Base-by-base conservation (phyloP, 768 basidiomycete species). In the Rhizopogon sp. region DNA sequence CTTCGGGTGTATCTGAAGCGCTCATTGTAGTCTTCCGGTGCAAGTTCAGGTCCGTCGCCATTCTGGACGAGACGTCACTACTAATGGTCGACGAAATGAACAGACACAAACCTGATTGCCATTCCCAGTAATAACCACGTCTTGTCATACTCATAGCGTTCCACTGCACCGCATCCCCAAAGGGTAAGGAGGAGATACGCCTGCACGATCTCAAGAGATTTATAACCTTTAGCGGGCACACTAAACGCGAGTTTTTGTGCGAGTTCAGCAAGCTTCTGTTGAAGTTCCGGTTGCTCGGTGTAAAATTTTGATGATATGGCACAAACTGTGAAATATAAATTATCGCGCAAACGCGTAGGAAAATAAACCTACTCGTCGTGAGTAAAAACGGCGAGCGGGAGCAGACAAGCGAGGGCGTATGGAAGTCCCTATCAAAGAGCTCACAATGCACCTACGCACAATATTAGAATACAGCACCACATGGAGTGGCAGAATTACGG, bases 241-340 rank as follows among this genome's bases (percentile, higher is more conserved):
- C 77, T 83, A 70, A 95, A 98, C 0, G 95, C 90, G 17, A 98
- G 82, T 62, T 90, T 87, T 64, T 90, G 90, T 3, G 90, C 88
- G 35, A 94, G 79, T 54, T 92, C 91, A 1, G 87, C 80, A 44
- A 98, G 77, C 52, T 81, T 82, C 2, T 82, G 73, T 60, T 96
- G 90, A 13, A 98, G 79, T 29, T 95, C 94, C 13, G 89, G 84
- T 33, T 90, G 87, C 37, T 79, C 77, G 1, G 81, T 77, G 70
- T 96, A 95, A 71, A 93, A 97, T 66, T 91, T 90, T 64, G 90
- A 87, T 3, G 96, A 85, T 53, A 97, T 88, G n/a, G 96, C 88
- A 67, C 95, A 98, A 58, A 99, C 94, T 98, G 60, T 20, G 50
- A 22, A 50, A 60, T 53, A 53, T 37, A 50, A 41, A 44, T n/a